Conservation (phyloP, 2,329 filamentous ascomycete genomes). For the Fusarium clavum region DNA sequence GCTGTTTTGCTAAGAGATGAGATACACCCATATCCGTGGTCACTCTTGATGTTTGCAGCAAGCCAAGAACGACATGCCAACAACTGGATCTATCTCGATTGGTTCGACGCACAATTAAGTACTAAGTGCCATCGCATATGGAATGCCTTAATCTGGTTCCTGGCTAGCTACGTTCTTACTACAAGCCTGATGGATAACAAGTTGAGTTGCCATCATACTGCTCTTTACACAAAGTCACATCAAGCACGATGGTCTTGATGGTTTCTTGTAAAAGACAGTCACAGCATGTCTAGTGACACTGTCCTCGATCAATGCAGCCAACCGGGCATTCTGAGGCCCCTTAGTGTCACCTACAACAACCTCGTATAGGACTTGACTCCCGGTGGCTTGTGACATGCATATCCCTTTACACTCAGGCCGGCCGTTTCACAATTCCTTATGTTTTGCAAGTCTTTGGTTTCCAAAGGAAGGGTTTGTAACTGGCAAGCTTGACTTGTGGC, state of each 20-base stretch:
- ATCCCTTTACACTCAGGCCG: neutral
- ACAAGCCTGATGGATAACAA: neutral
- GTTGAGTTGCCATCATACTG: neutral
- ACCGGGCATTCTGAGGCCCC: conserved; percentile 4
- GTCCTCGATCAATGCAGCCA: conserved; percentile 17
- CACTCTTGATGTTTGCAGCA: neutral
- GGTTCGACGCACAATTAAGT: neutral
- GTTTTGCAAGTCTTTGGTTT: neutral
- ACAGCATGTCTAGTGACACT: neutral
- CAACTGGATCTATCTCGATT: neutral
- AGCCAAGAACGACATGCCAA: neutral
- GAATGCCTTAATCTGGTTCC: neutral
- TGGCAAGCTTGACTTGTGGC: neutral
- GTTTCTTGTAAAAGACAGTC: neutral
- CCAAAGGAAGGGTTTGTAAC: neutral
- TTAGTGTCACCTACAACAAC: conserved; percentile 7
- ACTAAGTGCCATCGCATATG: neutral
- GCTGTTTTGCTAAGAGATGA: conserved; percentile 6
- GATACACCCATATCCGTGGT: neutral
- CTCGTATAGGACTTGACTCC: conserved; percentile 22
- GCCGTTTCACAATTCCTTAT: neutral
- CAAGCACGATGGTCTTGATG: neutral
- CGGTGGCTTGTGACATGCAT: conserved; percentile 4
- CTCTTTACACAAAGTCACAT: neutral
- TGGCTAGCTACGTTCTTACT: neutral